Base-by-base conservation (phyloP, 768 basidiomycete genomes). In the Suillus subalutaceus region DNA sequence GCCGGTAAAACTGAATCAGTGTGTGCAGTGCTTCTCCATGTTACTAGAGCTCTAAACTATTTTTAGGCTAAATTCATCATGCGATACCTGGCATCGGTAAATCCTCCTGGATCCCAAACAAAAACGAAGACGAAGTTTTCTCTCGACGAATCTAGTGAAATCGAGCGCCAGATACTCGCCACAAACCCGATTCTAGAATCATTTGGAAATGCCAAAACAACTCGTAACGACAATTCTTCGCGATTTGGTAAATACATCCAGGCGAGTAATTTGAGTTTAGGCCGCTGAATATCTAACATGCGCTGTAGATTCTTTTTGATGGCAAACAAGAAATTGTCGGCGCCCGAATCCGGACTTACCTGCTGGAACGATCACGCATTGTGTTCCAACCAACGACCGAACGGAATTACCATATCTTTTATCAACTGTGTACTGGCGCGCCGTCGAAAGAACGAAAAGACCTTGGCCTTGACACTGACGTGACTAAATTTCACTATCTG, bases 171-270 rank as follows among this genome's bases (percentile, higher is more conserved):
- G 78, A 99, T 99, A 66, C 82, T 99, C 63, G 97, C 97, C 37
- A 98, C 97, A n/a, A 99, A 99, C 77, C 97, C 97, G 30, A 99
- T 97, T 72, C 90, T 99, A 68, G 97, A 99, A 79, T 93, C 97
- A 0, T 99, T 99, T 71, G 97, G 97, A 70, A 99, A 99, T 79
- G 97, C 97, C 30, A 99, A 99, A 81, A 99, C 97, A 40, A 98
- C 97, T 18, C 87, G 97, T 66, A 99, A 99, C 75, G 97, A 99
- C 79, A 99, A 99, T 77, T 97, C 95, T 9, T 99, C 97, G 26
- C 89, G 97, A 65, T 99, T 99, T 77, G 97, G 97, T 68, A 99
- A 99, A 81, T 99, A 99, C 80, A 98, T 99, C 69, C 97, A 99
- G 87, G 97, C 96, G 60, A 72, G 84, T 74, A 35, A 37, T 43